Percentiles rank a stretch among this genome's conserved stretches.
phyloP scores from a whole-genome alignment of 441 rosid species.

The Dalechampia spathulata region DNA sequence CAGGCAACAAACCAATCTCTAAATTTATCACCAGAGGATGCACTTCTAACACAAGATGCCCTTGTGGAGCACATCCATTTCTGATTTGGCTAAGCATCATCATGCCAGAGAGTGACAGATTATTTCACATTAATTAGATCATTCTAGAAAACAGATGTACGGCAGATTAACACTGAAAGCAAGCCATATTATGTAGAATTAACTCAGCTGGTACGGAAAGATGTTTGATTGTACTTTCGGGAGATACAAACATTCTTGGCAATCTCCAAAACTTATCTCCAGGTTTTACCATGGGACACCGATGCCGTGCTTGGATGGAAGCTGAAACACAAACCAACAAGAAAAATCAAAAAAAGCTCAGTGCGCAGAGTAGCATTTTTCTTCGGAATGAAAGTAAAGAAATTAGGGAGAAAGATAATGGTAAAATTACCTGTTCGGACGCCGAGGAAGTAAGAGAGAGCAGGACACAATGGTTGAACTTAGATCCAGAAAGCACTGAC shows the following conservation, averaged over 20 bases:
- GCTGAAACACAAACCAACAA: conserved; percentile 2
- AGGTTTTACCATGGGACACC: too few species aligned
- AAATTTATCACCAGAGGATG: conserved; percentile 30
- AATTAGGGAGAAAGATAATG: too few species aligned
- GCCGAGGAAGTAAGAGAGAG: too few species aligned
- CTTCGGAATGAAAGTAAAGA: too few species aligned
- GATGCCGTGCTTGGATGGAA: too few species aligned
- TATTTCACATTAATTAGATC: too few species aligned
- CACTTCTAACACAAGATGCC: conserved; percentile 39
- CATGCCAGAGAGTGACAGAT: conserved; percentile 30
- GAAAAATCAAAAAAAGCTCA: too few species aligned
- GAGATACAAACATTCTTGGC: conserved; percentile 97
- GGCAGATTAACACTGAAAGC: not conserved
- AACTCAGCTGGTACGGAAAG: conserved; percentile 97
- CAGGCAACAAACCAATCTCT: conserved; percentile 38
- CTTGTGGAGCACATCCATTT: conserved; percentile 33
- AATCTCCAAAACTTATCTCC: conserved; percentile 98
- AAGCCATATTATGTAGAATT: not conserved
- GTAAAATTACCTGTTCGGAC: too few species aligned
- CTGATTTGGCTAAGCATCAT: conserved; percentile 56
- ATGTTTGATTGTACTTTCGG: conserved; percentile 91
- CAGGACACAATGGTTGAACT: too few species aligned
- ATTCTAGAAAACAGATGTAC: not conserved
- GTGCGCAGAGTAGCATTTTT: too few species aligned
- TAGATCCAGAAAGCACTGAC: too few species aligned